Evolutionary conservation across 176 grass and related monocot genomes (phyloP), one percentile per base, ranked within the genome.

Genomic region (Metroxylon sagu): DNA sequence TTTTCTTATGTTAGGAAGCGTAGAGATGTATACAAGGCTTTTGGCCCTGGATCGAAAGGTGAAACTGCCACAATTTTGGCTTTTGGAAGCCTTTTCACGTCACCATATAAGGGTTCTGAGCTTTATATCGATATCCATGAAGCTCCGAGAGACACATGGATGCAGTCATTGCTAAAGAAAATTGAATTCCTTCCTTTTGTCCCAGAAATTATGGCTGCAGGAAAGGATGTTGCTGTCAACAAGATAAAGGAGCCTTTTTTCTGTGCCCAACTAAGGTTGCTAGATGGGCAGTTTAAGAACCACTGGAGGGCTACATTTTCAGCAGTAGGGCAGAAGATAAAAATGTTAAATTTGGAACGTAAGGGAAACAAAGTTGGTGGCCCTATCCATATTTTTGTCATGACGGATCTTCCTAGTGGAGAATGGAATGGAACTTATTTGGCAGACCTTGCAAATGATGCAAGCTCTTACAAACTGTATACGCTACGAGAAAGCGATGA

Each of bases 231-330:
- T 54, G 79, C 73, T n/a, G 65, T 39, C 48, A 85, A 68, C 74
- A 83, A 29, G 26, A 92, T 98, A 71, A 88, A 79, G 70, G 70
- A 70, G 29, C 81, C 88, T 18, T 98, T 83, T 81, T 73, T 98
- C 23, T 98, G 94, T 61, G 76, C 84, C 6, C 94, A 98, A 50
- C 80, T 98, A 66, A 82, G 94, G 55, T 69, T 98, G 53, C 80
- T 98, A 83, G 94, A 93, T 62, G 94, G 94, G 3, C 88, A 98
- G 52, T 98, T 98, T 75, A 98, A 98, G 68, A 92, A 98, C 69
- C 88, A 98, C 68, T 89, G 88, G 94, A 89, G 85, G 73, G 18
- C 61, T 66, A 98, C 94, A 52, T 98, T 98, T 82, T 85, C 79
- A 68, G 79, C 84, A 51, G 73, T 98, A 17, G 69, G 89, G 63